Conservation (phyloP, 768 basidiomycete species). For the Leccinum incarnatum region DNA sequence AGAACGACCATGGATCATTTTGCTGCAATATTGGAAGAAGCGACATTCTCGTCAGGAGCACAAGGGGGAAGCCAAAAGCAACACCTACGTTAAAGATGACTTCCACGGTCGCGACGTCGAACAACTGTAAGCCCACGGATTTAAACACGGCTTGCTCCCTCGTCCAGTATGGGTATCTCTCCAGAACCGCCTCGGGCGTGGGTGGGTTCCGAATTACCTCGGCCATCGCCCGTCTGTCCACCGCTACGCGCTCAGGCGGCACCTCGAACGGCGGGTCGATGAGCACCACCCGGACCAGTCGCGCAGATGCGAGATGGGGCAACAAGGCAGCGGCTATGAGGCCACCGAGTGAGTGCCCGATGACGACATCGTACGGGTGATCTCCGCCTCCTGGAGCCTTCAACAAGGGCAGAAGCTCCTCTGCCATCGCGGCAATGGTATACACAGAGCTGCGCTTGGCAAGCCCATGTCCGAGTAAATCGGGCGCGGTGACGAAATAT, state of each 20-base stretch:
- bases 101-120: background rate
- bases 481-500: slow-evolving; percentile 24
- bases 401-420: slow-evolving; percentile 16
- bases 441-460: slow-evolving; percentile 10
- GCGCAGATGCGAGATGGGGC: slow-evolving; percentile 10
- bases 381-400: background rate
- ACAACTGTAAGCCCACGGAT: background rate
- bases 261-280: slow-evolving; percentile 17
- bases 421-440: slow-evolving; percentile 12
- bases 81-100: slow-evolving; percentile 13
- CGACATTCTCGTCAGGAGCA: background rate
- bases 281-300: slow-evolving; percentile 13
- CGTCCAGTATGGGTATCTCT: background rate
- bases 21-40: slow-evolving; percentile 8
- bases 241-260: background rate
- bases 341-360: slow-evolving; percentile 24
- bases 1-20: slow-evolving; percentile 23
- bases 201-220: background rate
- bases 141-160: slow-evolving; percentile 1
- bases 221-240: fast-evolving
- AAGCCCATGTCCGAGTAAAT: slow-evolving; percentile 22
- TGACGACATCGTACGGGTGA: slow-evolving; percentile 8
- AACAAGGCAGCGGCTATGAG: slow-evolving; percentile 15
- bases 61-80: background rate
- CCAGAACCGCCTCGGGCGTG: background rate